Evolutionary conservation across 495 filamentous ascomycete species (phyloP).

Genomic region (Cercophora sp.): DNA sequence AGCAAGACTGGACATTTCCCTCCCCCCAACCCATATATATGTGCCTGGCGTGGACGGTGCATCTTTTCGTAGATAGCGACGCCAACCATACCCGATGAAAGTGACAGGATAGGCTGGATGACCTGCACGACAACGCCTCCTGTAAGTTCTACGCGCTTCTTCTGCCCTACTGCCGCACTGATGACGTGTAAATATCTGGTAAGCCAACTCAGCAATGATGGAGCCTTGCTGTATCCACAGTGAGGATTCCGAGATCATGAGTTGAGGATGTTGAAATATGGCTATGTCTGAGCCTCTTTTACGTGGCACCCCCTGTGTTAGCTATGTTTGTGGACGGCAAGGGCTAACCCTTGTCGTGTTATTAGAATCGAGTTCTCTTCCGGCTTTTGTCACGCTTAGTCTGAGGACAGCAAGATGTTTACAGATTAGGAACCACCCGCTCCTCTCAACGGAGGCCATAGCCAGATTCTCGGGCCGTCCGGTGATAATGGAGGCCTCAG

Average conservation of each 20-base stretch:
- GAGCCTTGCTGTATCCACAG: background rate
- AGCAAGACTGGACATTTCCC: slow-evolving; percentile 47
- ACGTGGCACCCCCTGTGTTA: background rate
- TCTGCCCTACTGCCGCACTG: slow-evolving; percentile 15
- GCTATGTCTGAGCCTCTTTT: slow-evolving; percentile 22
- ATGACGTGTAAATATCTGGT: slow-evolving; percentile 33
- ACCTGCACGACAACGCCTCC: background rate
- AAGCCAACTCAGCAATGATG: slow-evolving; percentile 34
- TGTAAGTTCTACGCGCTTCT: too few relatives aligned
- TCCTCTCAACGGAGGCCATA: too few relatives aligned
- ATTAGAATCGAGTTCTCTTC: too few relatives aligned
- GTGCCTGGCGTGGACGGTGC: too few relatives aligned
- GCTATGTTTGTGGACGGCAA: background rate
- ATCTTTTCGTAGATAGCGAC: too few relatives aligned
- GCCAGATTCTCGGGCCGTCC: too few relatives aligned
- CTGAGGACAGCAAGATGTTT: too few relatives aligned
- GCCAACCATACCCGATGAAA: too few relatives aligned
- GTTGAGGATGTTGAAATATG: slow-evolving; percentile 30
- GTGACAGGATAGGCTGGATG: background rate
- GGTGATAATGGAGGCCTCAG: too few relatives aligned
- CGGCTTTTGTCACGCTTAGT: too few relatives aligned
- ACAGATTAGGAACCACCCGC: too few relatives aligned
- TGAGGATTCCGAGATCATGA: slow-evolving; percentile 16
- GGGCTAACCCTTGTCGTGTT: slow-evolving; percentile 21
- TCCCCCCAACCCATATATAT: background rate